phyloP scores from a whole-genome alignment of 2,329 filamentous ascomycete species.

The Apiospora sp. region DNA sequence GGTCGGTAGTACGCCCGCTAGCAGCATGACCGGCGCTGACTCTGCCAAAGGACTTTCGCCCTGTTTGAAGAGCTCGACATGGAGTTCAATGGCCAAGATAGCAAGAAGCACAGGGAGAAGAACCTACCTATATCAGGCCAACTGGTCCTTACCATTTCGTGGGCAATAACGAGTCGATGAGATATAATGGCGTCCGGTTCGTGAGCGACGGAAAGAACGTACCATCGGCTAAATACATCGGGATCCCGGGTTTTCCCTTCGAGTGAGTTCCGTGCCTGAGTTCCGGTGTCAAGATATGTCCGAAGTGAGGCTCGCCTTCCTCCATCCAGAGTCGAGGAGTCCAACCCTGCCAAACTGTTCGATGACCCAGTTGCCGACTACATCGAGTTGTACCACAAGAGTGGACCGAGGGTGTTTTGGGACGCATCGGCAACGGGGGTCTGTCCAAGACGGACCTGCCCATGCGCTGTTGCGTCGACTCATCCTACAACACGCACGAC shows the following conservation, averaged over 20 bases:
- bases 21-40: slow-evolving; percentile 23
- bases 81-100: background rate
- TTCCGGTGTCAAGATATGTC: background rate
- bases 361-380: background rate
- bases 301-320: background rate
- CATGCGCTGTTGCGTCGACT: slow-evolving; percentile 46
- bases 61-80: slow-evolving; percentile 19
- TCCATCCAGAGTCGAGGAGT: background rate
- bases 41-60: slow-evolving; percentile 15
- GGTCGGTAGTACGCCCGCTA: slow-evolving; percentile 5
- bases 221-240: slow-evolving; percentile 8
- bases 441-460: slow-evolving; percentile 42
- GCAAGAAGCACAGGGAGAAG: background rate
- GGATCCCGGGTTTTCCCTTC: slow-evolving; percentile 8
- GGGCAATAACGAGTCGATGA: background rate
- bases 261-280: background rate
- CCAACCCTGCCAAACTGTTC: background rate
- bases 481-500: slow-evolving; percentile 45
- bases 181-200: background rate
- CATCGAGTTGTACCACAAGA: background rate
- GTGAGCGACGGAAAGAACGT: background rate
- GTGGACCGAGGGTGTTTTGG: background rate
- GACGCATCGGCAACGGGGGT: slow-evolving; percentile 37
- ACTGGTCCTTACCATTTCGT: background rate
- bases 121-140: background rate